Evolutionary conservation across 768 basidiomycete genomes (phyloP).

Genomic region (Kwoniella dendrophila): DNA sequence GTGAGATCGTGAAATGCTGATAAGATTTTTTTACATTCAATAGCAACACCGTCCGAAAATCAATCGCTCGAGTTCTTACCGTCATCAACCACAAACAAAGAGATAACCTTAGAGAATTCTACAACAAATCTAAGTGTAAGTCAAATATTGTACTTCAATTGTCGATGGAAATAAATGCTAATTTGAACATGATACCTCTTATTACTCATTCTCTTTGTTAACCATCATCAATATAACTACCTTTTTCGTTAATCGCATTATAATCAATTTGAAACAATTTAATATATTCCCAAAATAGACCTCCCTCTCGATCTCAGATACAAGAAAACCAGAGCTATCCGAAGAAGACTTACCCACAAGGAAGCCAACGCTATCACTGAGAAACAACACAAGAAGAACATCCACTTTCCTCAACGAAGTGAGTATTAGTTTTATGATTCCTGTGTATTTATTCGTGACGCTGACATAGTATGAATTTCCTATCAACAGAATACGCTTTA

Average conservation of each 20-base stretch:
- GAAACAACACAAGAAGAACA: conserved; percentile 91
- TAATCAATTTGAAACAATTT: background rate
- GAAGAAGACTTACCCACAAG: conserved; percentile 89
- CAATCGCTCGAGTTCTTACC: conserved; percentile 95
- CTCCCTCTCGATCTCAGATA: conserved; percentile 93
- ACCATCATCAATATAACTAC: background rate
- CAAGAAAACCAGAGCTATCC: conserved; percentile 98
- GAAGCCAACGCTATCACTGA: conserved; percentile 83
- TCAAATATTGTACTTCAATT: background rate
- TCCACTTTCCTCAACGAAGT: conserved; percentile 85
- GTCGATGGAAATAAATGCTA: conserved; percentile 2
- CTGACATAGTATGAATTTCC: conserved; percentile 1
- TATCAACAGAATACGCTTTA: conserved; percentile 72
- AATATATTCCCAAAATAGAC: conserved; percentile 55
- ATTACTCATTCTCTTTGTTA: background rate
- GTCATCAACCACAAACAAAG: conserved; percentile 98
- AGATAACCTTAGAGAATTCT: conserved; percentile 94
- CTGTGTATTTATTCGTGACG: background rate
- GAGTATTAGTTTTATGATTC: conserved; percentile 2
- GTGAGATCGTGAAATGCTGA: conserved; percentile 23
- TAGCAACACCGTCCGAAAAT: conserved; percentile 95
- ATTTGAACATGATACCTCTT: background rate
- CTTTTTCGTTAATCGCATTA: background rate
- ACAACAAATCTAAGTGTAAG: conserved; percentile 75
- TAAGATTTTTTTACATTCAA: background rate